These are phyloP conservation scores for Trichoderma brevicompactum DNA, from an alignment of 2,329 filamentous ascomycete species.

Conservation along the genomic window DNA sequence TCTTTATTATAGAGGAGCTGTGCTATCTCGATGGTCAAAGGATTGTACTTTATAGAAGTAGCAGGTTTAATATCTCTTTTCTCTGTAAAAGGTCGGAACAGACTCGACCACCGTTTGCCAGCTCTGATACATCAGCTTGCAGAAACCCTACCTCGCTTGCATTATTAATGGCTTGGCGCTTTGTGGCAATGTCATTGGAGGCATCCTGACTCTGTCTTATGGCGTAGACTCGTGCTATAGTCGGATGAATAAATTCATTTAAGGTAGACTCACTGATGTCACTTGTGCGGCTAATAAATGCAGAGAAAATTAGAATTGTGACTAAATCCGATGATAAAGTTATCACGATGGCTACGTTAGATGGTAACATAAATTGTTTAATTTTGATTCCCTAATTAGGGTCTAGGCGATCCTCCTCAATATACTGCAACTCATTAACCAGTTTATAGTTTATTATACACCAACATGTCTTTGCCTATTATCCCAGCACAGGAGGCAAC, in stretches of 20 bases:
- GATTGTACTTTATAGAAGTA: constrained; percentile 46
- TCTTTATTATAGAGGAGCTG: too few species aligned
- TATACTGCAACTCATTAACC: not conserved
- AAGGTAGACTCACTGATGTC: constrained; percentile 58
- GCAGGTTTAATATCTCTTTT: constrained; percentile 51
- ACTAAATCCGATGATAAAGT: not conserved
- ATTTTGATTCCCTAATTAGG: too few species aligned
- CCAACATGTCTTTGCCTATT: not conserved
- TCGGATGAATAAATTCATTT: constrained; percentile 49
- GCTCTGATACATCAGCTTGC: constrained; percentile 53
- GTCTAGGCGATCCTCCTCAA: not conserved
- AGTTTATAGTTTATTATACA: not conserved
- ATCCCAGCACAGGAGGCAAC: constrained; percentile 2
- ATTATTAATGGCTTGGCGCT: constrained; percentile 49
- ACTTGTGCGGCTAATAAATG: constrained; percentile 59
- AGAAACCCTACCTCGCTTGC: constrained; percentile 53
- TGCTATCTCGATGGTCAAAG: not conserved
- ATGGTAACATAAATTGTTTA: too few species aligned
- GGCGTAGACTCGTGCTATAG: constrained; percentile 52
- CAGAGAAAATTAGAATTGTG: constrained; percentile 26
- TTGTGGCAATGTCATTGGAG: constrained; percentile 45
- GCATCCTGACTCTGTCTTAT: constrained; percentile 51
- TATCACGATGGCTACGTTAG: too few species aligned
- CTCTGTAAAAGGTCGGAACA: constrained; percentile 51
- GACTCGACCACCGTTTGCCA: constrained; percentile 55